These are phyloP conservation scores for Tetragonia tetragonoides DNA, from an alignment of 148 eudicot genomes.

Conservation along the genomic window DNA sequence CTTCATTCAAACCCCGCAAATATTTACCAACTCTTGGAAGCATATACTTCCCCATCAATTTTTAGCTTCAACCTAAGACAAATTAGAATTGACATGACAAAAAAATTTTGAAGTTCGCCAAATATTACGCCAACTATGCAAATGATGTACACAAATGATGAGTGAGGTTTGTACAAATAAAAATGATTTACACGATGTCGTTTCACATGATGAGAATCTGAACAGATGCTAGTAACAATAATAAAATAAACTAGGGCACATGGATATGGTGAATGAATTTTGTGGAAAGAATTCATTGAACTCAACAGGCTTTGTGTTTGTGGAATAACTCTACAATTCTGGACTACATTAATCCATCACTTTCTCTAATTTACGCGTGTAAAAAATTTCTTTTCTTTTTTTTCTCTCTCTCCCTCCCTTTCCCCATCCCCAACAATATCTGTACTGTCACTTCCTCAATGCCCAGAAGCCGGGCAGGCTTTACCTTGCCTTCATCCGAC, in stretches of 20 bases:
- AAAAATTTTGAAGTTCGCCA: not conserved
- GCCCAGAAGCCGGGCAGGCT: constrained; percentile 27
- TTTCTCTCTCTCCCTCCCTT: constrained; percentile 7
- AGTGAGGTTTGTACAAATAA: not conserved
- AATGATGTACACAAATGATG: not conserved
- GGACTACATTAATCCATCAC: constrained; percentile 22
- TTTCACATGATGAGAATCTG: not conserved
- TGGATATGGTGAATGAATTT: constrained; percentile 14
- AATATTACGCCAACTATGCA: not conserved
- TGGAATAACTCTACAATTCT: constrained; percentile 35
- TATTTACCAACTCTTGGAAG: too few relatives aligned
- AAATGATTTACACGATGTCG: constrained; percentile 8
- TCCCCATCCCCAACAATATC: constrained; percentile 18
- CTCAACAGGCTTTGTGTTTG: constrained; percentile 18
- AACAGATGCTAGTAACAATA: not conserved
- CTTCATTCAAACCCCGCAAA: too few relatives aligned
- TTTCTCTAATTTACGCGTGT: constrained; percentile 19
- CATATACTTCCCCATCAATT: too few relatives aligned
- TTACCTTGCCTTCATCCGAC: constrained; percentile 25
- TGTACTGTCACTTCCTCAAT: constrained; percentile 27
- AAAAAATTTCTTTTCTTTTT: not conserved
- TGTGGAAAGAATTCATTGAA: constrained; percentile 32
- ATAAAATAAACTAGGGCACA: not conserved
- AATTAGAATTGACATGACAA: too few relatives aligned
- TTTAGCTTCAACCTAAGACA: too few relatives aligned